A percentile compares a stretch with the other conserved stretches of the same genome.
phyloP scores from a whole-genome alignment of 1,139 yeast genomes.

The Scheffersomyces quercinus region DNA sequence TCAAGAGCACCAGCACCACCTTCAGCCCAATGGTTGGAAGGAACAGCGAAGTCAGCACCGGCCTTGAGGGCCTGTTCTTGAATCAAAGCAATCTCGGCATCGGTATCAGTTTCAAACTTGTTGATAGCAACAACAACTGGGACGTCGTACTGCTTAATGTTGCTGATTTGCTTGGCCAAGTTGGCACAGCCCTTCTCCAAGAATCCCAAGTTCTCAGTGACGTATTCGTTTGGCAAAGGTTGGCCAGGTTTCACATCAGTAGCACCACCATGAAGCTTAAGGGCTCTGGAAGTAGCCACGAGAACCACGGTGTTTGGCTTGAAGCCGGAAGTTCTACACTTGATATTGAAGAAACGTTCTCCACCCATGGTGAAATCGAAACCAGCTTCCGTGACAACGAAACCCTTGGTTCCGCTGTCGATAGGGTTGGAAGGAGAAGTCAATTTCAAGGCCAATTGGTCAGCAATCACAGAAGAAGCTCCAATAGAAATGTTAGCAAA shows the following conservation, averaged over 20 bases:
- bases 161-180: constrained; percentile 72
- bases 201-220: constrained; percentile 63
- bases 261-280: constrained; percentile 82
- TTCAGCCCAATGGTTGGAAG: constrained; percentile 77
- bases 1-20: constrained; percentile 78
- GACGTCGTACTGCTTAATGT: constrained; percentile 68
- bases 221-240: constrained; percentile 66
- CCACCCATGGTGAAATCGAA: constrained; percentile 91
- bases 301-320: constrained; percentile 73
- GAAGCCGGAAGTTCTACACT: constrained; percentile 74
- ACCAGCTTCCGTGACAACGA: constrained; percentile 82
- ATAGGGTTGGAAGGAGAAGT: constrained; percentile 50
- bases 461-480: constrained; percentile 80
- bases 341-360: constrained; percentile 78
- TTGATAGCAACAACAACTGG: constrained; percentile 83
- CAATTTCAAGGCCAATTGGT: constrained; percentile 68
- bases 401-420: constrained; percentile 52
- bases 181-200: constrained; percentile 69
- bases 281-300: constrained; percentile 79
- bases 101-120: constrained; percentile 69
- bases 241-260: constrained; percentile 84
- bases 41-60: constrained; percentile 75
- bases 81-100: constrained; percentile 65
- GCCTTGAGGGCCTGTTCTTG: constrained; percentile 65
- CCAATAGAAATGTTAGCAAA: constrained; percentile 86